Evolutionary conservation across 768 basidiomycete species (phyloP), one percentile per base, ranked within the genome.

Genomic region (Hypholoma sublateritium): DNA sequence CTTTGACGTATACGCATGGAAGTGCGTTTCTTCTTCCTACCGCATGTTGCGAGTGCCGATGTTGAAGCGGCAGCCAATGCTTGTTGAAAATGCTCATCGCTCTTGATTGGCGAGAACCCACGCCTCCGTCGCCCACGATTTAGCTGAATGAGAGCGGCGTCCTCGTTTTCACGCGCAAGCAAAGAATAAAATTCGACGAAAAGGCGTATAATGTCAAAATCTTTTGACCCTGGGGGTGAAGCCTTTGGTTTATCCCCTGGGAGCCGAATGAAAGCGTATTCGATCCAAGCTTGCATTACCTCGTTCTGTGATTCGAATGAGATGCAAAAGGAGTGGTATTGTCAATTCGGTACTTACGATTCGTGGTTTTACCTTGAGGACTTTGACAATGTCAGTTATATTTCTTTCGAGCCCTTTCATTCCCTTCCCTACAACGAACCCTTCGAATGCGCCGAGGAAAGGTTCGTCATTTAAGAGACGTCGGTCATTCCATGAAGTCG

Each of bases 401-500:
- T 14, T 3, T 5, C 11, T 21, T 14, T 22, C 34, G 17, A 28
- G 37, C 25, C 21, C 36, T 47, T 58, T 44, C 22, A 8, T 21
- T 11, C 9, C 21, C 17, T 4, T 16, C 21, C 2, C 14, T 17
- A n/a, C 25, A 25, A 16, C 8, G 24, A 11, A 41, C 14, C 42
- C 22, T 12, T 8, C 32, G 16, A 53, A 60, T 46, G 50, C 35
- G 34, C 47, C 58, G 22, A 24, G 45, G 36, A 67, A 62, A 12
- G 66, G 66, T 51, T 67, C 66, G 17, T 64, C 63, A 46, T 54
- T 28, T 13, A 69, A 60, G 34, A 69, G 63, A 21, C 46, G 8
- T n/a, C 17, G 51, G 53, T 73, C 72, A 52, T 67, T 50, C 61
- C 67, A 69, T 12, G 56, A 42, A 13, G 5, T 14, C 17, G 68